Base-by-base conservation (phyloP, 2,329 filamentous ascomycete species). In the Aureobasidium pullulans region DNA sequence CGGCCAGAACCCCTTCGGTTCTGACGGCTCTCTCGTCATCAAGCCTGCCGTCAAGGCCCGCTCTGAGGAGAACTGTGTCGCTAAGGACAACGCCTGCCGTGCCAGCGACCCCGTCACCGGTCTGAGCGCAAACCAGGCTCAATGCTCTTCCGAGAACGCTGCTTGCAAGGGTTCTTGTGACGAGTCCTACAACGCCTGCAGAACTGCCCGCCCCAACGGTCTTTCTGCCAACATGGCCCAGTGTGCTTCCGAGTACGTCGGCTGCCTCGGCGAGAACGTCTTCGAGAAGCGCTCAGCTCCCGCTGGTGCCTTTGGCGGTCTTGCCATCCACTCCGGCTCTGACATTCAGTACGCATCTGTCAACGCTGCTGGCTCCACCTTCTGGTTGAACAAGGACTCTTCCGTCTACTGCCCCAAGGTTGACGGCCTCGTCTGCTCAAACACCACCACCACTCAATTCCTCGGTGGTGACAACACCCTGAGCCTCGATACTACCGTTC, bases 241-340 rank as follows among this genome's bases (percentile, higher is more conserved):
- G 15, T 60, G 59, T 23, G 52, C 59, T 34, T 40, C 50, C 37
- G 28, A 49, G 6, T 60, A 57, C 50, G 42, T 52, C 8, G 6
- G 8, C 32, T 60, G 59, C 44, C 59, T 60, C 16, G 59, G 59
- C 59, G 42, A 57, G 42, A 60, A 60, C 28, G 52, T 52, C 32
- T 60, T 60, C 23, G 43, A 32, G 16, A 39, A 43, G 37, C 52
- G 52, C 40, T 15, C 59, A 11, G 44, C 54, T 2, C 44, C 56
- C 11, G 39, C 46, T 15, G 48, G 57, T 44, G 57, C 62, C 28
- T 66, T 67, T 57, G 54, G 57, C 53, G 62, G 63, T 46, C 42
- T 64, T 34, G 60, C 64, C 59, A 64, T 65, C 47, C 54, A 31
- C 50, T 63, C 64, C 28, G 64, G 62, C 52, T 61, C 60, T 28